Percentiles rank a stretch among this genome's conserved stretches.
Conservation (phyloP, 2,329 filamentous ascomycete species). For the Fusarium pseudonygamai region DNA sequence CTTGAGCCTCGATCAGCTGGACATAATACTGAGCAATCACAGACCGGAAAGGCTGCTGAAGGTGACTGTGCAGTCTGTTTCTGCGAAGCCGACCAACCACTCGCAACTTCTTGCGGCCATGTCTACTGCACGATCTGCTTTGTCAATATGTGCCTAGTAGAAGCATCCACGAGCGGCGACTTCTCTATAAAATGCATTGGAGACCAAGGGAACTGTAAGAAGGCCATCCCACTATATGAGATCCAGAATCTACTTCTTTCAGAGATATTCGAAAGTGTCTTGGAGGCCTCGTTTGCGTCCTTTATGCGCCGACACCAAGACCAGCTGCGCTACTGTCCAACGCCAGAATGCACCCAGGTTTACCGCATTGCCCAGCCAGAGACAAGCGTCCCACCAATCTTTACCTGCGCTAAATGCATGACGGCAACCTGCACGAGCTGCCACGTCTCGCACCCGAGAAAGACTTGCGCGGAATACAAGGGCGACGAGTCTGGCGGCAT, state of each 20-base stretch:
- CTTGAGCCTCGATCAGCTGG: neutral
- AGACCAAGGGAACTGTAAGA: neutral
- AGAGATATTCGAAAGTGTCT: constrained; percentile 46
- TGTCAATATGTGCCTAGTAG: constrained; percentile 28
- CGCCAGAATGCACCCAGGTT: constrained; percentile 53
- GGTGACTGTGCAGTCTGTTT: constrained; percentile 50
- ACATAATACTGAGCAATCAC: rapidly evolving
- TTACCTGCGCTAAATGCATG: constrained; percentile 52
- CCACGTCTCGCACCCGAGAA: constrained; percentile 45
- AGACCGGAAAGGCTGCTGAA: neutral
- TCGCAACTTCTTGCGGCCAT: constrained; percentile 51
- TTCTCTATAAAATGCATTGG: neutral
- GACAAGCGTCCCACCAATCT: constrained; percentile 1
- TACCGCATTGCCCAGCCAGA: constrained; percentile 46
- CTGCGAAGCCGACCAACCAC: constrained; percentile 48
- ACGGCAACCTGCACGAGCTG: constrained; percentile 49
- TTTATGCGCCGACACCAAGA: constrained; percentile 48
- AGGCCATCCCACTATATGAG: constrained; percentile 41
- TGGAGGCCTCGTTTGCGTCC: constrained; percentile 49
- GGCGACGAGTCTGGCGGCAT: constrained; percentile 39
- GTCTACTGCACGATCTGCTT: constrained; percentile 56
- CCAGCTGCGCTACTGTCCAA: constrained; percentile 53
- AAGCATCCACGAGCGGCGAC: neutral
- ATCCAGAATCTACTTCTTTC: constrained; percentile 41
- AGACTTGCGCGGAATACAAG: constrained; percentile 49